Percentiles rank a stretch among this genome's conserved stretches.
Evolutionary conservation across 2,329 filamentous ascomycete species (phyloP).

Genomic region (Fusarium proliferatum): DNA sequence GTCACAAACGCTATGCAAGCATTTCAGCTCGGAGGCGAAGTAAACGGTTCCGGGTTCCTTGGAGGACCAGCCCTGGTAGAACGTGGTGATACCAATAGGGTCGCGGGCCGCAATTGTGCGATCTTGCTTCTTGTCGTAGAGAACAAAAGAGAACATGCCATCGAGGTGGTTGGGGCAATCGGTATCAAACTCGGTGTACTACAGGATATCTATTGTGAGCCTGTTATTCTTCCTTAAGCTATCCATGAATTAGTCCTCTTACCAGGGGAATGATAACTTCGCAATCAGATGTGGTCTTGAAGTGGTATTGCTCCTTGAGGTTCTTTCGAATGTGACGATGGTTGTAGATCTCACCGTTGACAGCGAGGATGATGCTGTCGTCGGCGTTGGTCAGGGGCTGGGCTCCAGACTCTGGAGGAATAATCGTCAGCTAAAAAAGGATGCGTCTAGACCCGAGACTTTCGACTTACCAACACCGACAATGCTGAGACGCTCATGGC

Average conservation of each 20-base stretch:
- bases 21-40: constrained; percentile 98
- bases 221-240: neutral
- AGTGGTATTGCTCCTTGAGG: constrained; percentile 86
- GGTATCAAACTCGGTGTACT: constrained; percentile 93
- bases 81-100: constrained; percentile 95
- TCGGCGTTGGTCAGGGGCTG: constrained; percentile 96
- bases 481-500: constrained; percentile 97
- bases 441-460: constrained; percentile 18
- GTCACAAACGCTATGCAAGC: constrained; percentile 91
- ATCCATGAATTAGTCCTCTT: constrained; percentile 40
- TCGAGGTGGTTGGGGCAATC: constrained; percentile 94
- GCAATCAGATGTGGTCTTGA: constrained; percentile 99
- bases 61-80: constrained; percentile 94
- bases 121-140: constrained; percentile 96
- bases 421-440: constrained; percentile 30
- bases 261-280: constrained; percentile 98
- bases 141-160: constrained; percentile 99
- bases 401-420: constrained; percentile 81
- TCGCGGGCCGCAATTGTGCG: constrained; percentile 93
- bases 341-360: constrained; percentile 99
- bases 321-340: constrained; percentile 92
- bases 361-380: constrained; percentile 86
- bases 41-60: constrained; percentile 85
- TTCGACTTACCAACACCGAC: constrained; percentile 85
- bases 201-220: constrained; percentile 23